Conservation (phyloP, 352 stramenopile genomes). For the Globisporangium paroecandrum region DNA sequence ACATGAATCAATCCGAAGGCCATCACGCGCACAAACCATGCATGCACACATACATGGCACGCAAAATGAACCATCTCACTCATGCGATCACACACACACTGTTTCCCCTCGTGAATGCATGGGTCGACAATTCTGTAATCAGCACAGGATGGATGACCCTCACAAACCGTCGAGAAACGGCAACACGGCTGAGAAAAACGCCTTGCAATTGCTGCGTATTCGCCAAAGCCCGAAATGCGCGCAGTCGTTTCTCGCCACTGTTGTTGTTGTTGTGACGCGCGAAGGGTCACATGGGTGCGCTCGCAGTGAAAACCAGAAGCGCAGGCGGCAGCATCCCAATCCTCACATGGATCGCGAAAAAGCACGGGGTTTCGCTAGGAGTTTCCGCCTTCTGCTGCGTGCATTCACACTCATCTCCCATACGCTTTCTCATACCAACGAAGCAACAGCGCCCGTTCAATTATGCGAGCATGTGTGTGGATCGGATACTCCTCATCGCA, state of each 20-base stretch:
- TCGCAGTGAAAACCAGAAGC: not conserved
- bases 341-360: not conserved
- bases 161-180: not conserved
- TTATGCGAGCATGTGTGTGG: not conserved
- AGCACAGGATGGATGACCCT: not conserved
- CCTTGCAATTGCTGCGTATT: too few relatives aligned
- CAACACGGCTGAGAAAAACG: not conserved
- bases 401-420: not conserved
- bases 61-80: not conserved
- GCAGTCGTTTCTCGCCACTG: not conserved
- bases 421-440: not conserved
- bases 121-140: not conserved
- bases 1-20: not conserved
- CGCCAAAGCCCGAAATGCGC: not conserved
- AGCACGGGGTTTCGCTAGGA: not conserved
- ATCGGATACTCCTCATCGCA: not conserved
- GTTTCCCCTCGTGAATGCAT: not conserved
- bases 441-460: not conserved
- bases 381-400: not conserved
- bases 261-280: slow-evolving; percentile 3
- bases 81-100: not conserved
- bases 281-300: not conserved
- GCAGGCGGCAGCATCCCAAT: not conserved
- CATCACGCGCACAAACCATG: not conserved
- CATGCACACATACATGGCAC: not conserved